These are phyloP conservation scores for Euphrasia confusa DNA, from an alignment of 257 asterid genomes.

Conservation along the genomic window DNA sequence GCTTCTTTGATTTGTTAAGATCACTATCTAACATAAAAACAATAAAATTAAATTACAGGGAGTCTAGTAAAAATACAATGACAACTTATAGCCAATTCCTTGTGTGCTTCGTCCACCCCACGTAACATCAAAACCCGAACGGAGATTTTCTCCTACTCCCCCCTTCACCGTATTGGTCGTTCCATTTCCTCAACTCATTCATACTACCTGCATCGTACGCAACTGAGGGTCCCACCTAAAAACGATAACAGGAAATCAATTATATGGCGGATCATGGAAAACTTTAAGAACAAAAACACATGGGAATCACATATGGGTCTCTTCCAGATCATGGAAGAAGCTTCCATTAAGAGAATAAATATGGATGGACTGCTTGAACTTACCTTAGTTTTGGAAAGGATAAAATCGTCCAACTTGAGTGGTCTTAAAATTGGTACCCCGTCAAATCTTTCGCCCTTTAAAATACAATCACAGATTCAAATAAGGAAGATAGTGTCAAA, in stretches of 20 bases:
- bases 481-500: not conserved
- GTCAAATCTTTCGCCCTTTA: slow-evolving; percentile 36
- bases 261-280: not conserved
- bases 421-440: slow-evolving; percentile 38
- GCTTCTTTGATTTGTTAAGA: too few species aligned
- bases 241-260: not conserved
- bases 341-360: not conserved
- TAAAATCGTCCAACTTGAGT: slow-evolving; percentile 51
- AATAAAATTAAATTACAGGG: too few species aligned
- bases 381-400: slow-evolving; percentile 64
- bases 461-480: not conserved
- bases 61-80: too few species aligned
- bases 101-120: too few species aligned
- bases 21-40: too few species aligned
- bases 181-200: slow-evolving; percentile 72
- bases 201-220: slow-evolving; percentile 58
- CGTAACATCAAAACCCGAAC: not conserved
- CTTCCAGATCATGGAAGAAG: too few species aligned
- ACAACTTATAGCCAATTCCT: too few species aligned
- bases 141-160: slow-evolving; percentile 47
- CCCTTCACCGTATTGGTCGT: slow-evolving; percentile 75
- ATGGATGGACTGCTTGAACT: not conserved
- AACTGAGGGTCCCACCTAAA: slow-evolving; percentile 82
- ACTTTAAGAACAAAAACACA: too few species aligned
- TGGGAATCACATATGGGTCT: too few species aligned